phyloP scores from a whole-genome alignment of 1,139 yeast species.

The Magnusiomyces tetraspermus region DNA sequence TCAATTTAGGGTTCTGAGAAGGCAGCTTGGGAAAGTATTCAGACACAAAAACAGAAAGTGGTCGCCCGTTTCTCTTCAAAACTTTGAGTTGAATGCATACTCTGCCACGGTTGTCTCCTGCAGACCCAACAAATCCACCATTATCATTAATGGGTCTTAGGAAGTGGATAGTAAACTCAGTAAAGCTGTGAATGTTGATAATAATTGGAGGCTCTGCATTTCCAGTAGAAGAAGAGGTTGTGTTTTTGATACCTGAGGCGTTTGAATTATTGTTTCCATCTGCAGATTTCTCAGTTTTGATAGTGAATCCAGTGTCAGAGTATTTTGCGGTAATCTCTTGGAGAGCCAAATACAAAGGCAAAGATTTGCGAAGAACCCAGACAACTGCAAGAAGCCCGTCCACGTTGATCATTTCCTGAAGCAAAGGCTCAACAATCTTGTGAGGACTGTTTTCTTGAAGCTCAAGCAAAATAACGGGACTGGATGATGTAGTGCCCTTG shows the following conservation, averaged over 20 bases:
- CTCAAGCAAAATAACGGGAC: conserved; percentile 11
- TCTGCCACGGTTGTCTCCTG: conserved; percentile 1
- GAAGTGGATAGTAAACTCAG: conserved; percentile 8
- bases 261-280: too few relatives aligned
- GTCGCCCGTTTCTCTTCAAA: conserved; percentile 12
- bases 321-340: conserved; percentile 11
- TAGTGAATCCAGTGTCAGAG: conserved; percentile 12
- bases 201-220: conserved; percentile 10
- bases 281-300: not conserved
- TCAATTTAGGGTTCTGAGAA: not conserved
- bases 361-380: conserved; percentile 23
- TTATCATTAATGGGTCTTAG: conserved; percentile 39
- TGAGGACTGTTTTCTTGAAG: conserved; percentile 24
- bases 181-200: conserved; percentile 9
- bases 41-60: conserved; percentile 10
- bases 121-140: too few relatives aligned
- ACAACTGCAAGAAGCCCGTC: conserved; percentile 26
- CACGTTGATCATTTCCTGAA: conserved; percentile 21
- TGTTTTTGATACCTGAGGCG: too few relatives aligned
- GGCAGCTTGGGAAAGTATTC: conserved; percentile 2
- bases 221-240: too few relatives aligned
- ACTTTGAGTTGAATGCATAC: conserved; percentile 9
- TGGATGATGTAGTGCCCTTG: too few relatives aligned
- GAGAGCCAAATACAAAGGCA: conserved; percentile 25
- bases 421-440: conserved; percentile 18